A percentile compares a stretch with the other conserved stretches of the same genome.
Conservation (phyloP, 148 eudicot species). For the Simmondsia chinensis region DNA sequence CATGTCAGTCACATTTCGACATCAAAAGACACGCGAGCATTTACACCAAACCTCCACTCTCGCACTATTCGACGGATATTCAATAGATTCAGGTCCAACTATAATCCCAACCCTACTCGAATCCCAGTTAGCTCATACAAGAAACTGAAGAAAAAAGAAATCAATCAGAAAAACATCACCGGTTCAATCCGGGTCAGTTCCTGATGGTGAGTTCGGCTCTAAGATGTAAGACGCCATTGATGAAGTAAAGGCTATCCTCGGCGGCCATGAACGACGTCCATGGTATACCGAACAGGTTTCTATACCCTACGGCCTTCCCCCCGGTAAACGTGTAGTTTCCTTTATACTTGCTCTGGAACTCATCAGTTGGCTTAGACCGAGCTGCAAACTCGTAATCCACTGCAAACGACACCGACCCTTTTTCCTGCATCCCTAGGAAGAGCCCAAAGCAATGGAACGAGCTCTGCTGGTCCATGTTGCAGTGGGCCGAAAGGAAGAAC, state of each 20-base stretch:
- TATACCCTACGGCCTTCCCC: constrained; percentile 85
- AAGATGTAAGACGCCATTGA: constrained; percentile 66
- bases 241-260: constrained; percentile 80
- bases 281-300: constrained; percentile 72
- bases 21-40: too few species aligned
- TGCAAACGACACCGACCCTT: constrained; percentile 74
- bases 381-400: constrained; percentile 91
- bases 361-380: constrained; percentile 69
- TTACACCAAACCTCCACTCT: too few species aligned
- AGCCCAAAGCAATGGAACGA: constrained; percentile 79
- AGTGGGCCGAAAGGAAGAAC: constrained; percentile 83
- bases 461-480: constrained; percentile 93
- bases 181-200: constrained; percentile 26
- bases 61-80: too few species aligned
- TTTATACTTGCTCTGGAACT: constrained; percentile 72
- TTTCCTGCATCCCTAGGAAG: constrained; percentile 90
- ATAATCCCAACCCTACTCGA: too few species aligned
- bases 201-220: constrained; percentile 87
- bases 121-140: too few species aligned
- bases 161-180: background rate
- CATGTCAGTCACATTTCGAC: too few species aligned
- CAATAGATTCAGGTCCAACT: too few species aligned
- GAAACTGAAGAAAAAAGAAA: too few species aligned
- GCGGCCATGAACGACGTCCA: constrained; percentile 91
- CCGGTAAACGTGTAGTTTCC: constrained; percentile 88